These are phyloP conservation scores for Podospora australis DNA, from an alignment of 495 filamentous ascomycete species.

Conservation along the genomic window DNA sequence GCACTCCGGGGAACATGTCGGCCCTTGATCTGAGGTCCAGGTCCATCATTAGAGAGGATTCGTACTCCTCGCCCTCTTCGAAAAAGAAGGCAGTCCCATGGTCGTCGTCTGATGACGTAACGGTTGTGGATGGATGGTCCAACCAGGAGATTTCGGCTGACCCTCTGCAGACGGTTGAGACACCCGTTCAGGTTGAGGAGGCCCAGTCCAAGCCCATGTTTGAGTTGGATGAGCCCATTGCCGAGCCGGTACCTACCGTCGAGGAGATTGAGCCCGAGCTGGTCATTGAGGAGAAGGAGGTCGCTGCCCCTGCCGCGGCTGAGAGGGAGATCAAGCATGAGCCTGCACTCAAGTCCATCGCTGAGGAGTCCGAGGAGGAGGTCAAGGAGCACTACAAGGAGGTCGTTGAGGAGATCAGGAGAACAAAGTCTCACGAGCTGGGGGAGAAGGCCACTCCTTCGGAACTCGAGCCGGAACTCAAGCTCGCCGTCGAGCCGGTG, in stretches of 20 bases:
- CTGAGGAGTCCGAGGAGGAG: background rate
- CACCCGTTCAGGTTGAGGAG: background rate
- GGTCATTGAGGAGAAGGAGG: background rate
- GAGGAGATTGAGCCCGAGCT: slow-evolving; percentile 8
- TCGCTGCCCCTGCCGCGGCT: background rate
- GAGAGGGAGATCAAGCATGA: slow-evolving; percentile 2
- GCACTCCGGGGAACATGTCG: slow-evolving; percentile 9
- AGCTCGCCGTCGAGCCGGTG: slow-evolving; percentile 1
- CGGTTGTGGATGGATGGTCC: slow-evolving; percentile 2
- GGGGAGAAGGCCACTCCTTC: too few relatives aligned
- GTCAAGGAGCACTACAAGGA: background rate
- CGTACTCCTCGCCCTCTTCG: slow-evolving; percentile 3
- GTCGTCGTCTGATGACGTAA: slow-evolving; percentile 13
- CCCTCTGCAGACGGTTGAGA: background rate
- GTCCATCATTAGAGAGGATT: slow-evolving; percentile 14
- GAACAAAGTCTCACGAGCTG: too few relatives aligned
- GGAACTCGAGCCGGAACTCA: slow-evolving; percentile 1
- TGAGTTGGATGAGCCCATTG: background rate
- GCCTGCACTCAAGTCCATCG: background rate
- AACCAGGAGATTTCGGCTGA: slow-evolving; percentile 6
- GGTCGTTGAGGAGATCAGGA: background rate
- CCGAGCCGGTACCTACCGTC: slow-evolving; percentile 2
- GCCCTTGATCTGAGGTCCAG: slow-evolving; percentile 23
- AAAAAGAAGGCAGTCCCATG: slow-evolving; percentile 13
- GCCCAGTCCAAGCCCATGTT: slow-evolving; percentile 10